phyloP scores from a whole-genome alignment of 2,329 filamentous ascomycete species.

The Albophoma yamanashiensis region DNA sequence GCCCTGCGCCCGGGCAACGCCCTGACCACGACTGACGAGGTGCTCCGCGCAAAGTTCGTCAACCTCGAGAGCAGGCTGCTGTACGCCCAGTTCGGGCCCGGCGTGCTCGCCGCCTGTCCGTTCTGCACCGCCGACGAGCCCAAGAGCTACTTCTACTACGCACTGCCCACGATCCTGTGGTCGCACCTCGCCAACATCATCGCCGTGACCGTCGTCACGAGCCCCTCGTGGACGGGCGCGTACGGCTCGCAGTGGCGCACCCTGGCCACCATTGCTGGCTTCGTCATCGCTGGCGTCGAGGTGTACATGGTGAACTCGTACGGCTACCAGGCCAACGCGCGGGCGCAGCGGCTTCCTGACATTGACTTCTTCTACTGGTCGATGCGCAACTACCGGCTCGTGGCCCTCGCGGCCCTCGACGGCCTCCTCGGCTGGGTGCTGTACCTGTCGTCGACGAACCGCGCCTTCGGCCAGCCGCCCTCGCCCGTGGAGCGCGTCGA shows the following conservation, averaged over 20 bases:
- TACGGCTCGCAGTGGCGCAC: slow-evolving; percentile 60
- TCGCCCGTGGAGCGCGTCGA: slow-evolving; percentile 58
- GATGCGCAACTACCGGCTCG: slow-evolving; percentile 49
- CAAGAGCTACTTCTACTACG: slow-evolving; percentile 68
- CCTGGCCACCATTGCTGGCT: slow-evolving; percentile 53
- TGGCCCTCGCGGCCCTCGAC: slow-evolving; percentile 57
- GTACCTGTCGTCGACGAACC: slow-evolving; percentile 70
- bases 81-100: slow-evolving; percentile 75
- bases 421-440: slow-evolving; percentile 51
- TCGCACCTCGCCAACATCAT: slow-evolving; percentile 75
- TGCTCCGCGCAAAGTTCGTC: slow-evolving; percentile 57
- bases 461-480: slow-evolving; percentile 57
- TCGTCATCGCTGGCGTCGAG: slow-evolving; percentile 52
- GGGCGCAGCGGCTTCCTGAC: slow-evolving; percentile 50
- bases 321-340: slow-evolving; percentile 52
- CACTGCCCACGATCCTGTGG: slow-evolving; percentile 58
- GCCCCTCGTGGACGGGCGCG: slow-evolving; percentile 50
- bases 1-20: slow-evolving; percentile 34
- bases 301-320: slow-evolving; percentile 55
- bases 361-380: slow-evolving; percentile 65
- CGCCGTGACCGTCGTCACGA: slow-evolving; percentile 63
- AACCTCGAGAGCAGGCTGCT: slow-evolving; percentile 63
- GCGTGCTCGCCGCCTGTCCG: slow-evolving; percentile 61
- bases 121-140: slow-evolving; percentile 70
- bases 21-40: slow-evolving; percentile 50